Base-by-base conservation (phyloP, 495 filamentous ascomycete species). In the Cercophora sp. region DNA sequence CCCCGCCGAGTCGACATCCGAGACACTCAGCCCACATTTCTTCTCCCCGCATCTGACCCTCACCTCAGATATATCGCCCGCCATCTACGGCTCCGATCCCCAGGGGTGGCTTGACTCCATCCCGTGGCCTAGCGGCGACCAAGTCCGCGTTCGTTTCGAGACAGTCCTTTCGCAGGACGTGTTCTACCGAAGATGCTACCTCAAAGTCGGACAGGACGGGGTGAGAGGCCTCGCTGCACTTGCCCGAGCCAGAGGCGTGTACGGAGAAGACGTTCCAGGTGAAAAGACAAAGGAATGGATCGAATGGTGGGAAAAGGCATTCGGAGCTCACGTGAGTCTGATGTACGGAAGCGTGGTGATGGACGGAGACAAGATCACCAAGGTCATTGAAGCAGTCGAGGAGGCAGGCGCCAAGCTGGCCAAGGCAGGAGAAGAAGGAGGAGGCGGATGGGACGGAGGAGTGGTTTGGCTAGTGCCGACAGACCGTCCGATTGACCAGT, bases 401-500 rank as follows among this genome's bases (percentile, higher is more conserved):
- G 40, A 68, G n/a, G 61, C 57, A 0, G 63, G 58, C 1, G 32
- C 64, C 9, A 48, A 48, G 45, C 27, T 68, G 24, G 20, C 51
- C 8, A 40, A 41, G 2, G 16, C 5, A 4, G 43, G 22, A 10
- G 49, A 32, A 8, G 19, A 26, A 6, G 40, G 51, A 3, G 31
- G 24, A 3, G 31, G 22, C 10, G 53, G 19, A 2, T 68, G 65
- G 65, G 54, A 60, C 3, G 65, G 65, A 34, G 65, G 65, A 2
- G 57, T 62, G 16, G 43, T 68, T 8, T 66, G 63, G 65, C 55
- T 68, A 9, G 63, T 68, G n/a, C 56, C 56, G 3, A 66, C 63
- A 0, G 61, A 61, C 34, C 51, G 36, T 18, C 56, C 61, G 13
- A 64, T 66, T 37, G 24, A 31, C 6, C 56, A 62, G 32, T 68